These are phyloP conservation scores for Starmerella apicola DNA, from an alignment of 805 yeast species.

Conservation along the genomic window DNA sequence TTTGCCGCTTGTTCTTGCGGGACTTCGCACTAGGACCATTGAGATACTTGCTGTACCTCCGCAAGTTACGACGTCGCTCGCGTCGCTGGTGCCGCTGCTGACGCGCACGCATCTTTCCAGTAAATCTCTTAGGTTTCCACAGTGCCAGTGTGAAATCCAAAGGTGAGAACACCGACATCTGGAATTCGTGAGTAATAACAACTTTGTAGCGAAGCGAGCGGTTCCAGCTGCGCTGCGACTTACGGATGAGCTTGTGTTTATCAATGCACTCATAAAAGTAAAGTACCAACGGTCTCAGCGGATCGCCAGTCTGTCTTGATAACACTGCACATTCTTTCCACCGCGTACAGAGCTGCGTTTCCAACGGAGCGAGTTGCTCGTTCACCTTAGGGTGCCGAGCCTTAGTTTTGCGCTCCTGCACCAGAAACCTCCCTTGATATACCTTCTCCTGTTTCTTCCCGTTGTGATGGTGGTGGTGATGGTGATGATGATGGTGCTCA, in stretches of 20 bases:
- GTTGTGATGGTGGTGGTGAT: not conserved
- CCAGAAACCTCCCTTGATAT: constrained; percentile 55
- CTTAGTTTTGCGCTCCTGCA: constrained; percentile 35
- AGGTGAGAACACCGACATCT: constrained; percentile 46
- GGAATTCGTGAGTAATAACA: constrained; percentile 22
- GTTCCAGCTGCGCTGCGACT: constrained; percentile 15
- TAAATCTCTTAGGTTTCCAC: constrained; percentile 22
- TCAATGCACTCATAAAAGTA: constrained; percentile 47
- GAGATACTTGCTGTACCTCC: not conserved
- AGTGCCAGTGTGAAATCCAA: constrained; percentile 61
- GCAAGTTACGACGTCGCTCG: not conserved
- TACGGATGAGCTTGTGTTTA: constrained; percentile 22
- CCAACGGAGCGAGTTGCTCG: constrained; percentile 22
- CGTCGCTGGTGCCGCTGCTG: not conserved
- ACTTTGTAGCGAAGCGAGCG: constrained; percentile 21
- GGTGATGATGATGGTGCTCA: no score
- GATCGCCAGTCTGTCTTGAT: constrained; percentile 47
- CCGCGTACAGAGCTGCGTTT: constrained; percentile 48
- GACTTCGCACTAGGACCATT: no score
- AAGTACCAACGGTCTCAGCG: constrained; percentile 41
- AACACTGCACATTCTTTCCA: constrained; percentile 76
- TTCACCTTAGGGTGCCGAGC: constrained; percentile 19
- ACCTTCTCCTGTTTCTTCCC: constrained; percentile 35
- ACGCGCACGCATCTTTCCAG: not conserved
- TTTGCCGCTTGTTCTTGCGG: no score